Base-by-base conservation (phyloP, 2,329 filamentous ascomycete species). In the Aspergillus sclerotialis region DNA sequence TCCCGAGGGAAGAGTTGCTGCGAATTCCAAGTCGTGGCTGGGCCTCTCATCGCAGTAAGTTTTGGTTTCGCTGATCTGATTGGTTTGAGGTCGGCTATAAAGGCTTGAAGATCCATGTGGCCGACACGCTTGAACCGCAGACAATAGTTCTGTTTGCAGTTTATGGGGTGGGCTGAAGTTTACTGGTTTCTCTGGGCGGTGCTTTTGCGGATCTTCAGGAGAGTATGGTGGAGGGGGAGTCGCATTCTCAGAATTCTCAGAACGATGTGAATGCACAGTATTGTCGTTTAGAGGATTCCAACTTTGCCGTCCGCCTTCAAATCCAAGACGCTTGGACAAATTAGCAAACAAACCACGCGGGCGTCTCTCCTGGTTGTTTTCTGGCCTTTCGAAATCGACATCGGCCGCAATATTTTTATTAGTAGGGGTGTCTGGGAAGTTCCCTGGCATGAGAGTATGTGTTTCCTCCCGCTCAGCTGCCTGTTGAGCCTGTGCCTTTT, bases 41-140 rank as follows among this genome's bases (percentile, higher is more conserved):
- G 83, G 78, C 15, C 69, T 81, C 46, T 78, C 74, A 64, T 95
- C 89, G 58, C 89, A 95, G 63, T 94, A 94, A 0, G 84, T 83
- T 25, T 81, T 76, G 47, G 86, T 83, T 58, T 94, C 88, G 53
- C 83, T 83, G 45, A 94, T 80, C 32, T 80, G 67, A 41, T 78
- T 80, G 23, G 83, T 81, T 34, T 76, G 67, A 0, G 86, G 86
- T 14, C 78, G 76, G 3, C 76, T 78, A 62, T 85, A 90, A n/a
- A 94, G 63, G 8, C 69, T 67, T 11, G 77, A 73, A 1, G 84
- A 86, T 43, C 84, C 82, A 58, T 89, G 81, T 1, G 87, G 72
- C 24, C 87, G 78, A 14, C 84, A 86, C 6, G 86, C 78, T 46
- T 82, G 75, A 54, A 94, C 80, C 3, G 89, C 88, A 37, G 81